Percentiles rank a stretch among this genome's conserved stretches.
Conservation (phyloP, 305 asterid species). For the Ilex paraguariensis region DNA sequence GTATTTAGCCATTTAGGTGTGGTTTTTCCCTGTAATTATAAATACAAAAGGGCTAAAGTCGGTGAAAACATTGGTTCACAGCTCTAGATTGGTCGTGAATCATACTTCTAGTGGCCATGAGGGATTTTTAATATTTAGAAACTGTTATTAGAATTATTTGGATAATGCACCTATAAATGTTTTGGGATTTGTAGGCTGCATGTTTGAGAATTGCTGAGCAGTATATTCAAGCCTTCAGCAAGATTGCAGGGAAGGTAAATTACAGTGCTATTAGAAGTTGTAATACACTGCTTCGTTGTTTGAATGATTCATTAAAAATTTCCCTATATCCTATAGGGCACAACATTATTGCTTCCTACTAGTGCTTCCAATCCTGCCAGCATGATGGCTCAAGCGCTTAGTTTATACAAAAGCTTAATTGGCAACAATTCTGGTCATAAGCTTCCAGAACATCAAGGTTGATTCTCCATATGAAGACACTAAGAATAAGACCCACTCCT, state of each 20-base stretch:
- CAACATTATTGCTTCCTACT: slow-evolving; percentile 58
- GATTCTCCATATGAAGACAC: slow-evolving; percentile 19
- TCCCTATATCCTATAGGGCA: no score
- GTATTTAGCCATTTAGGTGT: no score
- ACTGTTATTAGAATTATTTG: background rate
- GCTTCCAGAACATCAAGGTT: slow-evolving; percentile 1
- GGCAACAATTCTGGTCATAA: slow-evolving; percentile 14
- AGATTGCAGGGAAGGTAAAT: slow-evolving; percentile 75
- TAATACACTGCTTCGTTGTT: no score
- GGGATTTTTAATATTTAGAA: no score
- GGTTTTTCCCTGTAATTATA: no score
- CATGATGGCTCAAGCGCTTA: slow-evolving; percentile 36
- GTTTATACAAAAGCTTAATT: slow-evolving; percentile 27
- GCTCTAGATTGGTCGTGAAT: no score
- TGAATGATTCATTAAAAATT: no score
- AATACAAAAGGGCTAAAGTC: no score
- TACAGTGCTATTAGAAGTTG: no score
- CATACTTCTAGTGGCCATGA: no score
- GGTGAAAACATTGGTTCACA: no score
- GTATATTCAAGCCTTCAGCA: slow-evolving; percentile 76
- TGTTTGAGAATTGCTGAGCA: slow-evolving; percentile 90
- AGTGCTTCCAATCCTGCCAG: slow-evolving; percentile 37
- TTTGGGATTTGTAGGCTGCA: slow-evolving; percentile 63
- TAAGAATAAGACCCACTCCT: slow-evolving; percentile 12
- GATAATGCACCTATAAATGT: background rate